phyloP scores from a whole-genome alignment of 495 filamentous ascomycete genomes.

The Thermothielavioides terrestris region DNA sequence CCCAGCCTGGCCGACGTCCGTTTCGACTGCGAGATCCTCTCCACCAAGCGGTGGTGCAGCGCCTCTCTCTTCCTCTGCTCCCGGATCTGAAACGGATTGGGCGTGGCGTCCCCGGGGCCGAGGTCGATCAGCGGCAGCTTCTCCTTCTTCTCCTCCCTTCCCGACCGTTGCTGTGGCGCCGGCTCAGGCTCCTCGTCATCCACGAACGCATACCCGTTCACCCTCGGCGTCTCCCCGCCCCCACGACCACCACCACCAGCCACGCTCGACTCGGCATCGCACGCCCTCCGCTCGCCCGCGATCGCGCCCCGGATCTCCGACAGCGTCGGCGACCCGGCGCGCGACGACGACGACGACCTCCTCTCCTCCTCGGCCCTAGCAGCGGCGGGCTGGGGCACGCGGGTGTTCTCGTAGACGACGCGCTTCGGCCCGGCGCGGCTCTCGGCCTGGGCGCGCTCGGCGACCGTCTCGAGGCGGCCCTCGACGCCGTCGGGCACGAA shows the following conservation, averaged over 20 bases:
- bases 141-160: neutral
- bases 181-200: slow-evolving; percentile 59
- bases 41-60: slow-evolving; percentile 85
- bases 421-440: slow-evolving; percentile 67
- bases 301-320: slow-evolving; percentile 83
- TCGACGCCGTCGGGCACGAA: slow-evolving; percentile 70
- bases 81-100: slow-evolving; percentile 75
- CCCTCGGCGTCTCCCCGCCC: slow-evolving; percentile 68
- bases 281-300: slow-evolving; percentile 56
- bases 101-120: slow-evolving; percentile 51
- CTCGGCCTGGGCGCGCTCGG: slow-evolving; percentile 57
- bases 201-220: slow-evolving; percentile 91
- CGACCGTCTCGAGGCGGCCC: slow-evolving; percentile 54
- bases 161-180: slow-evolving; percentile 20
- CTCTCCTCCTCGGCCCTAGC: slow-evolving; percentile 16
- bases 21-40: slow-evolving; percentile 67
- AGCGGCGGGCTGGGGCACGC: slow-evolving; percentile 45
- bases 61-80: slow-evolving; percentile 71
- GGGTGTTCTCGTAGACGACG: slow-evolving; percentile 78
- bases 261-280: slow-evolving; percentile 57
- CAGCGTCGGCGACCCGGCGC: slow-evolving; percentile 71
- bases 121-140: slow-evolving; percentile 36
- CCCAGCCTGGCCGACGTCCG: slow-evolving; percentile 42
- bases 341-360: too few relatives aligned
- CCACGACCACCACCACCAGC: slow-evolving; percentile 48